Evolutionary conservation across 371 early-diverging fungal species (phyloP).

Genomic region (Capniomyces stellatus): DNA sequence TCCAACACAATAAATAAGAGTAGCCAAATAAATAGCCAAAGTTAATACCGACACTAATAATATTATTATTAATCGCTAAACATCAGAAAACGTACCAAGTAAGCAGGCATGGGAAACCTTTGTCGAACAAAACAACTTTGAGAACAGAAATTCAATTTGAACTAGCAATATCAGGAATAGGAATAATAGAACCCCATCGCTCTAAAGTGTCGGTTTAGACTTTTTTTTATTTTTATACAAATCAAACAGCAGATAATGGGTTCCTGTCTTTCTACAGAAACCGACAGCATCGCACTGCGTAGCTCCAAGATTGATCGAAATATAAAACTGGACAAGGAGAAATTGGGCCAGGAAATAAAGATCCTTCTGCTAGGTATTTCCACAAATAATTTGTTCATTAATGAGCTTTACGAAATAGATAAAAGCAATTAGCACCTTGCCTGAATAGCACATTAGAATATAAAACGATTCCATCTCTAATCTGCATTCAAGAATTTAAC

Average conservation of each 20-base stretch:
- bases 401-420: too few species aligned
- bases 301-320: constrained; percentile 26
- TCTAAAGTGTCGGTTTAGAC: neutral
- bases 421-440: too few species aligned
- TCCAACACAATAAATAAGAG: too few species aligned
- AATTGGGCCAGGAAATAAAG: constrained; percentile 23
- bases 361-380: constrained; percentile 18
- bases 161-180: too few species aligned
- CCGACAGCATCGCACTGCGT: constrained; percentile 18
- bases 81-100: too few species aligned
- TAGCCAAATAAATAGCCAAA: too few species aligned
- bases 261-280: constrained; percentile 21
- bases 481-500: too few species aligned
- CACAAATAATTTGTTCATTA: too few species aligned
- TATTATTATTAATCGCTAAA: too few species aligned
- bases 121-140: neutral
- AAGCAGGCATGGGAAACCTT: neutral
- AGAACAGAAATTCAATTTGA: neutral
- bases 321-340: constrained; percentile 22
- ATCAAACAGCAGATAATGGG: constrained; percentile 12
- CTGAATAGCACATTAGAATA: too few species aligned
- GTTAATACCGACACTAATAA: too few species aligned
- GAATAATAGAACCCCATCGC: neutral
- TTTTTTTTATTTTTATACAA: neutral
- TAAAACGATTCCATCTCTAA: too few species aligned